These are phyloP conservation scores for Lentinus brumalis DNA, from an alignment of 768 basidiomycete genomes.

Conservation along the genomic window DNA sequence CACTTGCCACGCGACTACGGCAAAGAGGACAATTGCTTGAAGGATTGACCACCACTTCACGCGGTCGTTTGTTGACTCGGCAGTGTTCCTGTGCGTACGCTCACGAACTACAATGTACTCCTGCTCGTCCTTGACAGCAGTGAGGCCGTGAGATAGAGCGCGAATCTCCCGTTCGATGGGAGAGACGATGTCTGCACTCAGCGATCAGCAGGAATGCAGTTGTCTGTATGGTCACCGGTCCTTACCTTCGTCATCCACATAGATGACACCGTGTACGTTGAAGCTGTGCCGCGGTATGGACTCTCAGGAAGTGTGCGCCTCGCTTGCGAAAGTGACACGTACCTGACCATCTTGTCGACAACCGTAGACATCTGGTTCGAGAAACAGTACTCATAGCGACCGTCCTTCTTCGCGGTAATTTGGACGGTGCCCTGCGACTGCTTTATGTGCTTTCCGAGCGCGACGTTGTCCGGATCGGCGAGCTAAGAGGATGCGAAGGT, in stretches of 20 bases:
- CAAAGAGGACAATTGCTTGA: slow-evolving; percentile 84
- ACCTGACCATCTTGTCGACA: slow-evolving; percentile 95
- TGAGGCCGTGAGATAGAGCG: slow-evolving; percentile 73
- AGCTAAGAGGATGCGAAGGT: slow-evolving; percentile 51
- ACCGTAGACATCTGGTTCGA: slow-evolving; percentile 98
- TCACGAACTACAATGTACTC: slow-evolving; percentile 98
- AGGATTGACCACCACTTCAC: slow-evolving; percentile 99
- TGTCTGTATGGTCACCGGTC: not conserved
- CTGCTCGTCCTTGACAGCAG: slow-evolving; percentile 96
- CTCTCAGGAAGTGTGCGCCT: slow-evolving; percentile 96
- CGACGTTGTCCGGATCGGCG: slow-evolving; percentile 67
- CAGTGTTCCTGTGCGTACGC: slow-evolving; percentile 89
- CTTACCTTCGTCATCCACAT: slow-evolving; percentile 86
- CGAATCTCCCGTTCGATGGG: slow-evolving; percentile 98
- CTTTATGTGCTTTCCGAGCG: slow-evolving; percentile 79
- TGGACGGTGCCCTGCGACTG: slow-evolving; percentile 88
- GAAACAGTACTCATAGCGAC: slow-evolving; percentile 94
- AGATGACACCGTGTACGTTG: slow-evolving; percentile 97
- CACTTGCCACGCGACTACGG: slow-evolving; percentile 95
- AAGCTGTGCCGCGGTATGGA: slow-evolving; percentile 58
- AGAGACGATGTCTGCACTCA: slow-evolving; percentile 72
- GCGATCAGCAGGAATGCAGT: not conserved
- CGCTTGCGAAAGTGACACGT: slow-evolving; percentile 47
- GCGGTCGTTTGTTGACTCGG: slow-evolving; percentile 88
- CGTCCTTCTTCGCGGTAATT: slow-evolving; percentile 85